Evolutionary conservation across 148 eudicot species (phyloP), one percentile per base, ranked within the genome.

Genomic region (Rheum nobile): DNA sequence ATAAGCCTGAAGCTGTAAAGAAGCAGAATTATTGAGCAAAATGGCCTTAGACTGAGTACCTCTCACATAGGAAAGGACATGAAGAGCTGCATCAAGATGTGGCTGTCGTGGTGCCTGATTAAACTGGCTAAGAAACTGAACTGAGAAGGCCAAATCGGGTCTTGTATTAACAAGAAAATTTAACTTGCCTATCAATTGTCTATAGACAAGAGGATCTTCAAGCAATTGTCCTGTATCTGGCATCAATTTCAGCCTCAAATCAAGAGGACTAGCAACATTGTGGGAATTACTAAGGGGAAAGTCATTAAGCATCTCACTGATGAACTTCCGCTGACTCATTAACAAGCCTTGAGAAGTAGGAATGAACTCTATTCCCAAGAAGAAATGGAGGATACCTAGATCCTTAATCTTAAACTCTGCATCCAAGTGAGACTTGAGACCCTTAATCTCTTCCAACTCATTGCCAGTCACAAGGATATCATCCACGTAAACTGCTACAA

Each of bases 181-280:
- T 6, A 71, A 2, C 14, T 39, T 22, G 0, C 50, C 50, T 5
- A 39, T 2, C 0, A 42, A 11, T 1, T 16, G 34, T 0, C 28
- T 1, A 5, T 22, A n/a, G 21, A 2, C 17, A 4, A 12, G 16
- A 11, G 13, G 13, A 11, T 43, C 9, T 0, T 0, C 1, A 1
- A 11, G 16, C 0, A 11, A 1, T 2, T 1, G 17, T 14, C 26
- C 26, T 14, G 26, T 0, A 21, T 8, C 8, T 0, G 1, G 0
- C 3, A 2, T 4, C 1, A 57, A 4, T 10, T 22, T n/a, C 0
- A 5, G 2, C 0, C 6, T n/a, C 0, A 22, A 0, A 1, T 22
- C 28, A 2, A 57, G 0, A n/a, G 26, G 67, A 3, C 7, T n/a
- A 0, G 1, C 26, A 4, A 28, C 26, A 57, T 37, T 17, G 8